Percentiles rank a stretch among this genome's conserved stretches.
Conservation (phyloP, 306 rosid genomes). For the Rubus parviflorus region DNA sequence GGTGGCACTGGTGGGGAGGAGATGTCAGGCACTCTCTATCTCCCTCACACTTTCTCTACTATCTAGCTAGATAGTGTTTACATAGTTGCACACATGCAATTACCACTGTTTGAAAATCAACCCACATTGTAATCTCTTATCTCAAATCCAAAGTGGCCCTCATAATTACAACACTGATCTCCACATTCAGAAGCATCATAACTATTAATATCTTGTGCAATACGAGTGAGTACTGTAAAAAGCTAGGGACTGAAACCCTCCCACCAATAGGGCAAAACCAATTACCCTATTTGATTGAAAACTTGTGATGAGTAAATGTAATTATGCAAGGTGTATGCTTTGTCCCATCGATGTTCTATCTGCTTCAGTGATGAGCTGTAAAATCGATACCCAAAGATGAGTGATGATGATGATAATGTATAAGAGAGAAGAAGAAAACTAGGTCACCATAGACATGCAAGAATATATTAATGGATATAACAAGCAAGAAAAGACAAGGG, state of each 20-base stretch:
- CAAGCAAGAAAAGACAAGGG: constrained; percentile 34
- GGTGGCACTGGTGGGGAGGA: constrained; percentile 27
- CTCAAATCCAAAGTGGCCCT: constrained; percentile 32
- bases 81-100: background rate
- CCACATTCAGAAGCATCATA: constrained; percentile 11
- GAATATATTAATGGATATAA: background rate
- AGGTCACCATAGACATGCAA: background rate
- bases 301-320: background rate
- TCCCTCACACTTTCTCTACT: background rate
- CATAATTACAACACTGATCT: constrained; percentile 18
- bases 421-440: background rate
- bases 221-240: background rate
- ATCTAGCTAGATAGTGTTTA: background rate
- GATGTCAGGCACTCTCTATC: constrained; percentile 26
- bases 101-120: constrained; percentile 28
- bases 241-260: background rate
- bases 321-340: background rate
- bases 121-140: constrained; percentile 20
- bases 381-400: background rate
- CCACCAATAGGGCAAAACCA: constrained; percentile 8
- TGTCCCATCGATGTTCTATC: constrained; percentile 7
- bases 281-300: constrained; percentile 4
- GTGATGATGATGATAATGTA: background rate
- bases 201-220: background rate
- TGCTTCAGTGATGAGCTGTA: constrained; percentile 13